A percentile compares a stretch with the other conserved stretches of the same genome.
These are phyloP conservation scores for Globisporangium ultimum DNA, from an alignment of 352 stramenopile genomes.

Conservation along the genomic window DNA sequence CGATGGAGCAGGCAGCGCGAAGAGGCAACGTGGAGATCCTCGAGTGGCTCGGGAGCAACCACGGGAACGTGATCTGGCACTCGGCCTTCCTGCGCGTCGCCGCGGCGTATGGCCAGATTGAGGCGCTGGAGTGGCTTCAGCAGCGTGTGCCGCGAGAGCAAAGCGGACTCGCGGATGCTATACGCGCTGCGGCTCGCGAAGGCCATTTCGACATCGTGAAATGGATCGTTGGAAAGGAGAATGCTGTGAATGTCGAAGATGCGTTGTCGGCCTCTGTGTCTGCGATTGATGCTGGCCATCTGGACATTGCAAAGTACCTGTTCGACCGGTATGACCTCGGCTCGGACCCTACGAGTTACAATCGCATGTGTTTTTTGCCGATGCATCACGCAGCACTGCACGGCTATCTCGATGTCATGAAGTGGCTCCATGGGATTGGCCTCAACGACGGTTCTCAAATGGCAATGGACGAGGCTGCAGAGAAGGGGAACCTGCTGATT, in stretches of 20 bases:
- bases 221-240: no score
- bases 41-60: slow-evolving; percentile 2
- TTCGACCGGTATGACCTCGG: no score
- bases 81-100: background rate
- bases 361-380: no score
- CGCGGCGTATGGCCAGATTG: slow-evolving; percentile 2
- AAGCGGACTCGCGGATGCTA: no score
- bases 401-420: background rate
- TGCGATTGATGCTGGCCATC: background rate
- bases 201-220: slow-evolving; percentile 4
- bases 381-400: background rate
- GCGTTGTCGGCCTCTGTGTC: no score
- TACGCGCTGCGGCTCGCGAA: background rate
- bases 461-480: slow-evolving; percentile 1
- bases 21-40: background rate
- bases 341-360: no score
- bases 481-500: background rate
- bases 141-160: no score
- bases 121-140: slow-evolving; percentile 6
- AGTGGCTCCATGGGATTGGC: background rate
- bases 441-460: background rate
- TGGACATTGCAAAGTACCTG: background rate
- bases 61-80: background rate
- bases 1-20: background rate
- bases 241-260: no score